phyloP scores from a whole-genome alignment of 768 basidiomycete species.

The Rhodosporidiobolus sp. region DNA sequence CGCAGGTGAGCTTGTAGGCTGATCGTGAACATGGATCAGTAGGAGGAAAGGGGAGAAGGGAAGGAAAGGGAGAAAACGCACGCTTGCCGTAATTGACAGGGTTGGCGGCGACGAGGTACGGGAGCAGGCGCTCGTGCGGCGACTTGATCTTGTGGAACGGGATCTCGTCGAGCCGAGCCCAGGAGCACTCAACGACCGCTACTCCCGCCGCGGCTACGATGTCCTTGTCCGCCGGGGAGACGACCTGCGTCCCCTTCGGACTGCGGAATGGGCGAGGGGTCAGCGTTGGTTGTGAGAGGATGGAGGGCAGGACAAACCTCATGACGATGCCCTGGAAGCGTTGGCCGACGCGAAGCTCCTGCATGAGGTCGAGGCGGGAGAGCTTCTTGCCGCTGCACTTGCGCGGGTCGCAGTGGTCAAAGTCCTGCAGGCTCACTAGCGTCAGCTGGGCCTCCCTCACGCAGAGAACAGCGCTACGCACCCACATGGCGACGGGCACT shows the following conservation, averaged over 20 bases:
- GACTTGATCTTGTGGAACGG: slow-evolving; percentile 91
- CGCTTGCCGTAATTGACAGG: slow-evolving; percentile 96
- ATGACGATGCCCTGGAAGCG: slow-evolving; percentile 89
- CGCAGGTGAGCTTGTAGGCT: slow-evolving; percentile 89
- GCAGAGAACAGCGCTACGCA: background rate
- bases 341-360: slow-evolving; percentile 74
- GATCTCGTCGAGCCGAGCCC: slow-evolving; percentile 91
- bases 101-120: slow-evolving; percentile 90
- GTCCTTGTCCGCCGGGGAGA: slow-evolving; percentile 80
- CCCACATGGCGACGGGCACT: slow-evolving; percentile 38
- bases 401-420: slow-evolving; percentile 93
- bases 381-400: slow-evolving; percentile 86
- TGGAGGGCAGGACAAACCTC: slow-evolving; percentile 61
- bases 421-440: slow-evolving; percentile 61
- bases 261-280: slow-evolving; percentile 51
- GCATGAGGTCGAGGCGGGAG: slow-evolving; percentile 75
- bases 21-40: background rate
- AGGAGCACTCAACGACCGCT: slow-evolving; percentile 98
- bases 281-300: background rate
- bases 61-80: background rate
- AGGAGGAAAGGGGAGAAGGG: too few relatives aligned
- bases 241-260: slow-evolving; percentile 73
- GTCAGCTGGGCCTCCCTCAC: too few relatives aligned
- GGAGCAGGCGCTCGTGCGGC: slow-evolving; percentile 85
- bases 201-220: slow-evolving; percentile 70